Conservation (phyloP, 306 rosid genomes). For the Rubus idaeus region DNA sequence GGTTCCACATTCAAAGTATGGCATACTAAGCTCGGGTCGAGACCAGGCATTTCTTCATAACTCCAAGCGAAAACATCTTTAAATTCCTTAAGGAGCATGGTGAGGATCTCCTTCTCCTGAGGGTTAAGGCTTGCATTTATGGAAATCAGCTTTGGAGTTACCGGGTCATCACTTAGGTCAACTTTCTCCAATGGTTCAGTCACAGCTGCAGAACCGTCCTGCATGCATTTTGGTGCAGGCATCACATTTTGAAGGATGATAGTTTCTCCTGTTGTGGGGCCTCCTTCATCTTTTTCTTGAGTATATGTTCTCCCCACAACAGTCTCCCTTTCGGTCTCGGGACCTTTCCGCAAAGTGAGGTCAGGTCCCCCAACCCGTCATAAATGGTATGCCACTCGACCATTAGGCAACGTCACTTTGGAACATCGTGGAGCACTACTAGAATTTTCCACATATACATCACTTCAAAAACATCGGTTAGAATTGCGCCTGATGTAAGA, state of each 20-base stretch:
- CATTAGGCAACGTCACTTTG: not conserved
- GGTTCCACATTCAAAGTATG: not conserved
- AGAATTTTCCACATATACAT: too few species aligned
- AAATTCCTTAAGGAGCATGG: not conserved
- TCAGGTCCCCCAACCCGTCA: not conserved
- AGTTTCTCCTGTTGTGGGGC: not conserved
- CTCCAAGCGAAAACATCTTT: not conserved
- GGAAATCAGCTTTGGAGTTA: not conserved
- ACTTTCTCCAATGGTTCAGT: not conserved
- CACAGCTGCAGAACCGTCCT: not conserved
- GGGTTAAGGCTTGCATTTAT: not conserved
- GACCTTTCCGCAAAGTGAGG: not conserved
- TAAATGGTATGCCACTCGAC: not conserved
- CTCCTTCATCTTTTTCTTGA: not conserved
- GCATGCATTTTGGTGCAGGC: not conserved
- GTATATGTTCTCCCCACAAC: not conserved
- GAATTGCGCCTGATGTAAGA: too few species aligned
- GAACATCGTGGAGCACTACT: not conserved
- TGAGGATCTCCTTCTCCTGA: not conserved
- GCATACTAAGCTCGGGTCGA: too few species aligned
- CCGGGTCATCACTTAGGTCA: not conserved
- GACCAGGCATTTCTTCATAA: not conserved
- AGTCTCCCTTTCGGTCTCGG: not conserved
- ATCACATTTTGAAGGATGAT: not conserved
- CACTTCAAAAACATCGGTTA: too few species aligned